A percentile compares a stretch with the other conserved stretches of the same genome.
phyloP scores from a whole-genome alignment of 148 eudicot species.

The Dianthus caryophyllus region DNA sequence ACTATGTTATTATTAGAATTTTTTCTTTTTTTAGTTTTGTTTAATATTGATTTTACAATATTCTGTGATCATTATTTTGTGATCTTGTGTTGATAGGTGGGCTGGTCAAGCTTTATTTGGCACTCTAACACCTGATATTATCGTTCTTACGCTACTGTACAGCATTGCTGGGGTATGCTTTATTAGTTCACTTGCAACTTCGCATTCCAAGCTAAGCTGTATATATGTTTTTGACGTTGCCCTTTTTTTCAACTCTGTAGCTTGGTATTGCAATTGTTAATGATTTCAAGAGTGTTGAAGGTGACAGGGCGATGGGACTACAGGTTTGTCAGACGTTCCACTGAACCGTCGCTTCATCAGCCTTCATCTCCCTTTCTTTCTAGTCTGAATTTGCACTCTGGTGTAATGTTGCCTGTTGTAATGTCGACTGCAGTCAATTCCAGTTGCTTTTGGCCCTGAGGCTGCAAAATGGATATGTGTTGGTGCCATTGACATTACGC shows the following conservation, averaged over 20 bases:
- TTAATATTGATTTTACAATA: too few species aligned
- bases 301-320: conserved; percentile 84
- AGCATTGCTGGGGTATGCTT: conserved; percentile 89
- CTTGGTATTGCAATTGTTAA: conserved; percentile 95
- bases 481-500: conserved; percentile 89
- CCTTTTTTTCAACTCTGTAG: conserved; percentile 32
- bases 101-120: conserved; percentile 99
- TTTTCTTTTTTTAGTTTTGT: too few species aligned
- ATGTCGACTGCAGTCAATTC: conserved; percentile 66
- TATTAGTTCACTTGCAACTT: not conserved
- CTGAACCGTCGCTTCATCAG: not conserved
- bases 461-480: conserved; percentile 94
- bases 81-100: conserved; percentile 64
- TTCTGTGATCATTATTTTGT: conserved; percentile 5
- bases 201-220: not conserved
- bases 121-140: conserved; percentile 77
- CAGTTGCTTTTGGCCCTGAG: conserved; percentile 90
- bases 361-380: not conserved
- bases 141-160: conserved; percentile 86
- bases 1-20: too few species aligned
- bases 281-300: conserved; percentile 95
- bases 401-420: conserved; percentile 11
- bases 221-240: not conserved
- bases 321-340: conserved; percentile 49
- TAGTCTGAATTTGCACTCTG: conserved; percentile 4